Percentiles rank a stretch among this genome's conserved stretches.
These are phyloP conservation scores for Claviceps sp. DNA, from an alignment of 2,329 filamentous ascomycete genomes.

Conservation along the genomic window DNA sequence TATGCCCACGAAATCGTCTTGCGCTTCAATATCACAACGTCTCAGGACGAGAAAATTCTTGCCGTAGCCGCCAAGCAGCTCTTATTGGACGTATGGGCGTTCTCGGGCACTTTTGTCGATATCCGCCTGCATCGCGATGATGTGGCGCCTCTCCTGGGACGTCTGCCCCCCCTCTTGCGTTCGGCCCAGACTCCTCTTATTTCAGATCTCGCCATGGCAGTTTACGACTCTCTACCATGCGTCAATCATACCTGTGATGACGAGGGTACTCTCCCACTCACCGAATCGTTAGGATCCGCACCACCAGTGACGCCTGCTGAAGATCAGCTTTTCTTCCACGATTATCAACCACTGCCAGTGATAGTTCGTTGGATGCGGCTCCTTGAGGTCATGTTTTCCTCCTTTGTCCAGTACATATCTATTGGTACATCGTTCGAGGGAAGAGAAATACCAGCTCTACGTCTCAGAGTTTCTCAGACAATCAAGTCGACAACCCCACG, in stretches of 20 bases:
- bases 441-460: constrained; percentile 70
- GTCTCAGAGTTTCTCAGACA: constrained; percentile 48
- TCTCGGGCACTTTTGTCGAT: constrained; percentile 70
- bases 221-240: constrained; percentile 40
- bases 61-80: constrained; percentile 61
- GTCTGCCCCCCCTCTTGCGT: constrained; percentile 64
- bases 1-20: constrained; percentile 80
- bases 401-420: constrained; percentile 57
- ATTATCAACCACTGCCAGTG: constrained; percentile 78
- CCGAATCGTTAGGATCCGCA: constrained; percentile 9
- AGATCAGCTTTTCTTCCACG: constrained; percentile 77
- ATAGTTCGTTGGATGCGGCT: constrained; percentile 87
- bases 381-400: constrained; percentile 79
- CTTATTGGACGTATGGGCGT: constrained; percentile 85
- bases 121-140: constrained; percentile 65
- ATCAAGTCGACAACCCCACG: constrained; percentile 34
- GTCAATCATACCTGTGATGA: constrained; percentile 4
- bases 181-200: constrained; percentile 63
- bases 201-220: constrained; percentile 62
- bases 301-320: constrained; percentile 21
- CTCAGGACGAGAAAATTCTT: constrained; percentile 55
- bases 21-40: constrained; percentile 65
- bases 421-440: constrained; percentile 84
- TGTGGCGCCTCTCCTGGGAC: constrained; percentile 61
- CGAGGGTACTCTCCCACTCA: neutral